Percentiles rank a stretch among this genome's conserved stretches.
Evolutionary conservation across 1,284 basidiomycete genomes (phyloP).

Genomic region (Ceratobasidium sp.): DNA sequence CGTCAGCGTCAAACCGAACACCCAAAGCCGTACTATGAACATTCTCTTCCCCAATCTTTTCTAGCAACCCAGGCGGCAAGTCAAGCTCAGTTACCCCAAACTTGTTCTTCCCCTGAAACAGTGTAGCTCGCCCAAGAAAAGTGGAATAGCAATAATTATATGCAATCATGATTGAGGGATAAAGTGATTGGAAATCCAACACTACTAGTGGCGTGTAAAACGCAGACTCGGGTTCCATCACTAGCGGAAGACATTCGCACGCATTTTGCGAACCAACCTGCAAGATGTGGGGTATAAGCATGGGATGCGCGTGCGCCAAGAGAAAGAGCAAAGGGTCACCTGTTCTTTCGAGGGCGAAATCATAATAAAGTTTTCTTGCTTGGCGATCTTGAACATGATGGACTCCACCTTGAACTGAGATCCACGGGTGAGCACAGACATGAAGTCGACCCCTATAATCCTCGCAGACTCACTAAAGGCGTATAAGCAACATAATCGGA

Average conservation of each 20-base stretch:
- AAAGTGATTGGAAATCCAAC: slow-evolving; percentile 94
- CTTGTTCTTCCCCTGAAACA: slow-evolving; percentile 88
- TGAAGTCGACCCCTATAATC: slow-evolving; percentile 97
- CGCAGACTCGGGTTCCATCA: slow-evolving; percentile 83
- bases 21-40: slow-evolving; percentile 66
- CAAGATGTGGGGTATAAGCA: background rate
- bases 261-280: slow-evolving; percentile 97
- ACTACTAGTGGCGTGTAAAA: slow-evolving; percentile 93
- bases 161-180: slow-evolving; percentile 97
- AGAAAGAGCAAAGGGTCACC: slow-evolving; percentile 56
- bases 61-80: slow-evolving; percentile 71
- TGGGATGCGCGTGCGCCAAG: background rate
- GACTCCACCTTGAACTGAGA: slow-evolving; percentile 99
- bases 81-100: slow-evolving; percentile 85
- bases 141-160: slow-evolving; percentile 98
- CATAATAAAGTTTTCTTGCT: slow-evolving; percentile 91
- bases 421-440: slow-evolving; percentile 91
- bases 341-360: slow-evolving; percentile 86
- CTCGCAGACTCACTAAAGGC: slow-evolving; percentile 86
- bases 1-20: background rate
- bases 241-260: slow-evolving; percentile 70
- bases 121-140: slow-evolving; percentile 85
- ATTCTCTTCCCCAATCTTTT: slow-evolving; percentile 68
- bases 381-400: slow-evolving; percentile 97
- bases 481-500: background rate